Conservation (phyloP, 805 yeast genomes). For the Saccharomycopsis lassenensis region DNA sequence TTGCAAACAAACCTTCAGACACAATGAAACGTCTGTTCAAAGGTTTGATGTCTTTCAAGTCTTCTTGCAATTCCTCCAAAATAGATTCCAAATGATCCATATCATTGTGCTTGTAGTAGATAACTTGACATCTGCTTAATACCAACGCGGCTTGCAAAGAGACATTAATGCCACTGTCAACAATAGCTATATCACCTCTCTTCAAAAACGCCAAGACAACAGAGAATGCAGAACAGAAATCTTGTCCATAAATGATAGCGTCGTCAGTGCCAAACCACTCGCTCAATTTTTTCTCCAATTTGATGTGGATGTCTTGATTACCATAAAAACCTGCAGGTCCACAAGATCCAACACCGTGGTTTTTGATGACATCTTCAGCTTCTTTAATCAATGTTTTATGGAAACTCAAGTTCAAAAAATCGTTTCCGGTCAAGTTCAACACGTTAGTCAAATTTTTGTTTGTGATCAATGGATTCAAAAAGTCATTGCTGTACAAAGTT, state of each 20-base stretch:
- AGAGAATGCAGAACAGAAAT: constrained; percentile 73
- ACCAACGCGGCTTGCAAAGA: constrained; percentile 81
- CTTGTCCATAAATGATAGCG: constrained; percentile 87
- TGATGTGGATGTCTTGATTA: constrained; percentile 80
- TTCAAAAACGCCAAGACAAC: constrained; percentile 90
- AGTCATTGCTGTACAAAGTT: constrained; percentile 22
- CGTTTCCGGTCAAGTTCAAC: constrained; percentile 59
- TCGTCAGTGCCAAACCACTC: constrained; percentile 65
- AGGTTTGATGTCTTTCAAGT: constrained; percentile 55
- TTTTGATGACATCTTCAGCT: constrained; percentile 47
- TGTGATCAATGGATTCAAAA: constrained; percentile 23
- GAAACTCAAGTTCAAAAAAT: constrained; percentile 54
- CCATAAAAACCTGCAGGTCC: constrained; percentile 98
- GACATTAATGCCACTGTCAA: constrained; percentile 66
- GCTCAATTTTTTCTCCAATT: constrained; percentile 67
- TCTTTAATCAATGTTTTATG: constrained; percentile 35
- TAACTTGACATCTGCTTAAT: constrained; percentile 74
- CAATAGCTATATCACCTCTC: constrained; percentile 88
- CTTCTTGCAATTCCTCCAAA: constrained; percentile 48
- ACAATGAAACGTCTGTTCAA: constrained; percentile 83
- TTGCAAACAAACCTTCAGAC: constrained; percentile 82
- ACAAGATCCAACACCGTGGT: constrained; percentile 93
- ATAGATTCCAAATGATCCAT: constrained; percentile 68
- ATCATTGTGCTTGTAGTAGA: constrained; percentile 74
- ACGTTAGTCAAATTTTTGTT: constrained; percentile 26